Evolutionary conservation across 2,329 filamentous ascomycete species (phyloP).

Genomic region (Fusarium haematococcum): DNA sequence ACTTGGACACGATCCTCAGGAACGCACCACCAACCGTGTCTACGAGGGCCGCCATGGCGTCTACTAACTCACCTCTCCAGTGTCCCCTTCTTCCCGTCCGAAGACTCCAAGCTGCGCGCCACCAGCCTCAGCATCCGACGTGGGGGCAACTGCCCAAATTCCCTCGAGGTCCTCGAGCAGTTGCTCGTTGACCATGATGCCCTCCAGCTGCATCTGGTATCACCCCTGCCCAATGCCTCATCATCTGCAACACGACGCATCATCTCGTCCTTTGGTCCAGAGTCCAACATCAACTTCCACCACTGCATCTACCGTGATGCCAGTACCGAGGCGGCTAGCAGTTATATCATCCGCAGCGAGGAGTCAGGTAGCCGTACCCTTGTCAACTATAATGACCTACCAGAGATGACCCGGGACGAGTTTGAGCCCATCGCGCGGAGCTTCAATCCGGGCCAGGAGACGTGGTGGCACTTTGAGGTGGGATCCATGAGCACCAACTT

Average conservation of each 20-base stretch:
- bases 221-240: slow-evolving; percentile 64
- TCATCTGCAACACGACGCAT: slow-evolving; percentile 66
- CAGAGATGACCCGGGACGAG: slow-evolving; percentile 74
- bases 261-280: slow-evolving; percentile 62
- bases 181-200: slow-evolving; percentile 55
- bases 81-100: slow-evolving; percentile 73
- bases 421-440: slow-evolving; percentile 61
- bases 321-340: slow-evolving; percentile 69
- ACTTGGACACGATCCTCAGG: slow-evolving; percentile 78
- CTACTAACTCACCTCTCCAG: slow-evolving; percentile 53
- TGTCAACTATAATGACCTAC: slow-evolving; percentile 75
- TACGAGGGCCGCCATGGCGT: neutral
- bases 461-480: slow-evolving; percentile 82
- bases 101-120: slow-evolving; percentile 80
- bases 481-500: slow-evolving; percentile 26
- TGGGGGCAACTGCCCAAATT: slow-evolving; percentile 80
- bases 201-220: slow-evolving; percentile 58
- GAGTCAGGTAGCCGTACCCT: slow-evolving; percentile 73
- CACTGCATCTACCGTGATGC: slow-evolving; percentile 70
- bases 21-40: slow-evolving; percentile 48
- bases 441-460: slow-evolving; percentile 52
- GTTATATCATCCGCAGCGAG: slow-evolving; percentile 75
- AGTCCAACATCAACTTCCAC: slow-evolving; percentile 59
- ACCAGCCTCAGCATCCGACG: slow-evolving; percentile 68
- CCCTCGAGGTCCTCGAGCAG: slow-evolving; percentile 77